Evolutionary conservation across 2,329 filamentous ascomycete species (phyloP).

Genomic region (Botrytis squamosa): DNA sequence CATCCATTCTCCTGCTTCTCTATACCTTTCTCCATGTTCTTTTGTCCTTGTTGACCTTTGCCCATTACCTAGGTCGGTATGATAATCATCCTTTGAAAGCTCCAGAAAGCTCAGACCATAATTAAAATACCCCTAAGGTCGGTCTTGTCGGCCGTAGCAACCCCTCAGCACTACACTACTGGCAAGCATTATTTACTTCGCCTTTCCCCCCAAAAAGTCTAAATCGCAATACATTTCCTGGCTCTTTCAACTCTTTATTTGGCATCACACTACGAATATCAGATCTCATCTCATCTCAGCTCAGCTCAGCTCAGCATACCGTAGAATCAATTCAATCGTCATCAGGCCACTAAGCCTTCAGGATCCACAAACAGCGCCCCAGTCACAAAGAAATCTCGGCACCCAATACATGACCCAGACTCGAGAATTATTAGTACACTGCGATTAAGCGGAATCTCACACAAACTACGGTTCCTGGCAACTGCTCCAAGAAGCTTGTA

Average conservation of each 20-base stretch:
- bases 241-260: background rate
- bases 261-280: background rate
- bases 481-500: background rate
- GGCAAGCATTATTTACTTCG: background rate
- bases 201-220: background rate
- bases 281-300: background rate
- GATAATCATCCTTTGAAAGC: background rate
- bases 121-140: background rate
- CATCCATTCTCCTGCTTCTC: background rate
- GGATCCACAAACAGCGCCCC: constrained; percentile 14
- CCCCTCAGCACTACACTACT: background rate
- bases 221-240: background rate
- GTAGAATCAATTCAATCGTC: background rate
- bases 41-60: background rate
- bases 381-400: background rate
- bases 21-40: too few relatives aligned
- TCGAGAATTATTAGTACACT: background rate
- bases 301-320: background rate
- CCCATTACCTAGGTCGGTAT: background rate
- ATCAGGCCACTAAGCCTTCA: constrained; percentile 1
- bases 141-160: background rate
- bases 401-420: background rate
- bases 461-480: constrained; percentile 1
- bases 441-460: background rate
- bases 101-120: background rate